Base-by-base conservation (phyloP, 2,329 filamentous ascomycete genomes). In the Trichoderma gracile region DNA sequence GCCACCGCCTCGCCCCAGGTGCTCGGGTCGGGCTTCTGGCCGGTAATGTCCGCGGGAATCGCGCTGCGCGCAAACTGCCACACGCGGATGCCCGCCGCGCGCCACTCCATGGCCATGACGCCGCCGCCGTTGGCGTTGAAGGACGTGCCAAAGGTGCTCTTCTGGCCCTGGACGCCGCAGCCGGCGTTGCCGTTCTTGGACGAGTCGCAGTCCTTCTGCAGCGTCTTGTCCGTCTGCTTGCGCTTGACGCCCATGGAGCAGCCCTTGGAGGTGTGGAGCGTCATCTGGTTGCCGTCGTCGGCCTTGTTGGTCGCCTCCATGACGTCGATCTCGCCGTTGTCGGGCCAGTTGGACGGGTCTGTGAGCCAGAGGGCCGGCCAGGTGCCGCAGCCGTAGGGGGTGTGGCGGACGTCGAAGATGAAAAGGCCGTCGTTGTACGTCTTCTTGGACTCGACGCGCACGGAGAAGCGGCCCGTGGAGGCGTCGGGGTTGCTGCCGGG, bases 301-400 rank as follows among this genome's bases (percentile, higher is more conserved):
- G 77, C 85, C 55, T 79, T 73, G 73, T 89, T 88, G 62, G 81
- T 80, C 9, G 84, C 78, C 73, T 88, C 86, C 73, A 89, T 80
- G 25, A 88, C 71, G 71, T 88, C 86, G 66, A 89, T 88, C 73
- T 90, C 88, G 65, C 87, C 87, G 67, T 89, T 80, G 5, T 73
- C 69, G 3, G 88, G 87, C 88, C 87, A 88, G 75, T 87, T 82
- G 68, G 72, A 75, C 0, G 80, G 77, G 72, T 90, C 88, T 0
- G 81, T 79, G 7, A 90, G 78, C 88, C 88, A 90, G 12, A 91
- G 79, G 0, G 88, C 82, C 2, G 86, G 85, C 88, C 85, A 90
- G 23, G 82, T 86, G 3, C 81, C 86, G 70, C 87, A 89, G 47
- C 86, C 87, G 69, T 80, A 84, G 0, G 87, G 87, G 0, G 84